Evolutionary conservation across 768 basidiomycete species (phyloP), one percentile per base, ranked within the genome.

Genomic region (Lentinula raphanica): DNA sequence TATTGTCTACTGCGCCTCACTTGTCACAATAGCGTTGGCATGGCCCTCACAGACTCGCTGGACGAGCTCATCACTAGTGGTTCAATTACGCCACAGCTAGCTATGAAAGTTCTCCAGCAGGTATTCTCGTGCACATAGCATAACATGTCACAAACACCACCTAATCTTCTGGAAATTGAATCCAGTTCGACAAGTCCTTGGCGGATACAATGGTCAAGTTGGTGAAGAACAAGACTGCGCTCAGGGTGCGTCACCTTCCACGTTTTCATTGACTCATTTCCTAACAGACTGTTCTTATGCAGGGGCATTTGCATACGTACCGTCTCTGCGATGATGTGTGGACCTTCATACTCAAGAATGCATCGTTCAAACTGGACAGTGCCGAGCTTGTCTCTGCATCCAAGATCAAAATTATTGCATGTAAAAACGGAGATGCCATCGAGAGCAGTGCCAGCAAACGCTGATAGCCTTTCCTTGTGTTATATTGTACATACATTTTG

Each of bases 41-140:
- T 94, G 83, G 94, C 96, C 53, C 81, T 99, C 54, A 96, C 95
- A 15, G 97, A 99, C 77, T 94, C 96, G 63, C 84, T 99, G 65
- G 97, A 99, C 75, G 96, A 98, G 75, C 84, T 99, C 63, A 98
- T 99, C 66, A 96, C 94, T 46, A 90, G 89, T 67, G 96, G 96
- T 2, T 86, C 92, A 50, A 99, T 99, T 66, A 96, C 94, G 21
- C 96, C 96, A 13, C 96, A 98, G 75, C 72, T 98, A 64, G 97
- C 96, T 15, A 93, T 98, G 88, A 92, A 96, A 73, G 93, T 97
- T n/a, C 74, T 98, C 58, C 88, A 90, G 68, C 96, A 98, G 91
- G 96, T 97, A 48, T 15, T 31, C 25, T 4, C 17, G 28, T 29
- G 28, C n/a, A n/a, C n/a, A n/a, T n/a, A n/a, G n/a, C n/a, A n/a